Evolutionary conservation across 2,329 filamentous ascomycete genomes (phyloP), one percentile per base, ranked within the genome.

Genomic region (Fusarium setosum): DNA sequence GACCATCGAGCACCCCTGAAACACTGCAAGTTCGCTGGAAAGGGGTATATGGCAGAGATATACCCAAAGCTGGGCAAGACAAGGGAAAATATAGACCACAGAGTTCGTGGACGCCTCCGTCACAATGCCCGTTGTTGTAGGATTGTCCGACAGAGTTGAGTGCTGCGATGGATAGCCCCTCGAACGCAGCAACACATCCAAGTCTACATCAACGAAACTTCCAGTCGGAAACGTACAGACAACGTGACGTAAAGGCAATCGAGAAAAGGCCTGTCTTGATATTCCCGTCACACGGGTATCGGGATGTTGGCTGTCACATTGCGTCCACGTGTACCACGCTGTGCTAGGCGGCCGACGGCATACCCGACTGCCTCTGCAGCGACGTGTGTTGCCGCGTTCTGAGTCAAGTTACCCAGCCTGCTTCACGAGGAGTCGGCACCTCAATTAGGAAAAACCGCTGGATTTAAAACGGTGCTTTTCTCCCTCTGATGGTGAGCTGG

Each of bases 291-390:
- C 29, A 65, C 55, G 54, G 38, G 37, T 26, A 37, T 41, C 35
- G 48, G 40, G 40, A 56, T 17, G 24, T 34, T 48, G 48, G 52
- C 40, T 13, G 21, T 11, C 34, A 38, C 13, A 26, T 50, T 31
- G 18, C 29, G 18, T 13, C n/a, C n/a, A n/a, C n/a, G 20, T 44
- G 51, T 32, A 40, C 37, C 51, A 67, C 48, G 37, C 47, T 26
- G 21, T 57, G 51, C 52, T 31, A 32, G 38, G n/a, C 51, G 60
- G 56, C 12, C 48, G 42, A 34, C 44, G 59, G 42, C 56, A 61
- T 67, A 47, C 20, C 63, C 44, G 56, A 51, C 20, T 24, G 48
- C 49, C 17, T 18, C 18, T 61, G 51, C 23, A 65, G 38, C 56
- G 45, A 26, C 13, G 26, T 15, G 17, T 32, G 17, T 26, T 31